These are phyloP conservation scores for Fusarium redolens DNA, from an alignment of 2,329 filamentous ascomycete species.

Conservation along the genomic window DNA sequence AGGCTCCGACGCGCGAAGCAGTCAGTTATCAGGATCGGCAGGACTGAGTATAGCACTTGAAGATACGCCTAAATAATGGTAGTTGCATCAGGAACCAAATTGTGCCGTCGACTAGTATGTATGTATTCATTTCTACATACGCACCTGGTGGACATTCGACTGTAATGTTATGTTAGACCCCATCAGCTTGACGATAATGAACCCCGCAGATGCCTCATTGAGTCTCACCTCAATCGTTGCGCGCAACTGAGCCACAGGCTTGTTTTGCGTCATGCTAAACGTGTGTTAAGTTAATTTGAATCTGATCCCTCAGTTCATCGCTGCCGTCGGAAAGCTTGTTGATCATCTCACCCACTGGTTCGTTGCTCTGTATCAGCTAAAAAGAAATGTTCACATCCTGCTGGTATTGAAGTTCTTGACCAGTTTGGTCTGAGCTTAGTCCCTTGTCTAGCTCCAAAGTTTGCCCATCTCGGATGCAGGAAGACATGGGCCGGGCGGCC, in stretches of 20 bases:
- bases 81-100: slow-evolving; percentile 2
- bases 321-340: slow-evolving; percentile 19
- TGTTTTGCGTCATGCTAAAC: slow-evolving; percentile 17
- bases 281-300: not conserved
- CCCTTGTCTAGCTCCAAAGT: slow-evolving; percentile 13
- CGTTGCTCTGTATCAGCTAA: not conserved
- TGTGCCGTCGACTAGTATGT: not conserved
- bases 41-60: slow-evolving; percentile 3
- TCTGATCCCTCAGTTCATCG: slow-evolving; percentile 11
- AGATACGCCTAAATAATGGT: slow-evolving; percentile 9
- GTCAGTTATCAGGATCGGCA: slow-evolving; percentile 24
- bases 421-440: slow-evolving; percentile 31
- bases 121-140: not conserved
- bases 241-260: slow-evolving; percentile 17
- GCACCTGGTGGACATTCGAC: not conserved
- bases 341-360: slow-evolving; percentile 15
- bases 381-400: slow-evolving; percentile 7
- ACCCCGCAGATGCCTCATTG: not conserved
- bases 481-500: slow-evolving; percentile 19
- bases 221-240: slow-evolving; percentile 1
- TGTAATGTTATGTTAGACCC: not conserved
- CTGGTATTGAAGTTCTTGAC: slow-evolving; percentile 24
- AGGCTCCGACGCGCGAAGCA: not conserved
- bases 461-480: slow-evolving; percentile 26
- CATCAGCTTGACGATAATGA: not conserved